These are phyloP conservation scores for Rhizopus microsporus DNA, from an alignment of 371 early-diverging fungal genomes.

Conservation along the genomic window DNA sequence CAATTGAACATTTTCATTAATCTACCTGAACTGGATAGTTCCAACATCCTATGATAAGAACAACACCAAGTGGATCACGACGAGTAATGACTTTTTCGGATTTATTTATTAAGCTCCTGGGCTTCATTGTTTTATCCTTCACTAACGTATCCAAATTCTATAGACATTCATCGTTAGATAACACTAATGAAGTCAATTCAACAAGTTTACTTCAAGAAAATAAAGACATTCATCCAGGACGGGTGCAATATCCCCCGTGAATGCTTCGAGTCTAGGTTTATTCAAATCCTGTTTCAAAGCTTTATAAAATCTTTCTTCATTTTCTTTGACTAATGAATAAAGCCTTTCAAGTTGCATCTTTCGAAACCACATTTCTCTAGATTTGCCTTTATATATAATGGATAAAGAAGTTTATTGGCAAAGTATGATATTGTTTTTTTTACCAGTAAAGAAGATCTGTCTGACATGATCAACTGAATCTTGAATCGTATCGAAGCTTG, in stretches of 20 bases:
- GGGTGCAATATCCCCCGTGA: conserved; percentile 67
- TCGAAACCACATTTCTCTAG: conserved; percentile 60
- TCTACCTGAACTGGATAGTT: conserved; percentile 50
- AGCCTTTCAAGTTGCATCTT: conserved; percentile 71
- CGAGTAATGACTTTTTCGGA: conserved; percentile 56
- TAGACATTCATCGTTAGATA: conserved; percentile 11
- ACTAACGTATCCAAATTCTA: conserved; percentile 66
- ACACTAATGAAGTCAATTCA: neutral
- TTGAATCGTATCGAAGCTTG: conserved; percentile 42
- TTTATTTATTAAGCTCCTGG: conserved; percentile 30
- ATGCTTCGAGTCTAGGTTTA: conserved; percentile 57
- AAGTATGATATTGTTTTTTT: conserved; percentile 1
- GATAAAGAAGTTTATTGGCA: neutral
- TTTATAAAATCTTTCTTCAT: conserved; percentile 59
- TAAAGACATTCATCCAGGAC: conserved; percentile 56
- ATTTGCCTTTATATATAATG: conserved; percentile 27
- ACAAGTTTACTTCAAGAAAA: conserved; percentile 38
- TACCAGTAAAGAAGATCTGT: conserved; percentile 38
- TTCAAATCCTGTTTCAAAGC: conserved; percentile 70
- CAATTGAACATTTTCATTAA: neutral
- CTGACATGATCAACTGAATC: conserved; percentile 38
- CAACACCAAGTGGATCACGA: conserved; percentile 80
- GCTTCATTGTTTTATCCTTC: conserved; percentile 50
- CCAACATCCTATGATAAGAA: conserved; percentile 55
- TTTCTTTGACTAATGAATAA: conserved; percentile 64